Evolutionary conservation across 2,329 filamentous ascomycete species (phyloP), one percentile per base, ranked within the genome.

Genomic region (Xylariaceae sp.): DNA sequence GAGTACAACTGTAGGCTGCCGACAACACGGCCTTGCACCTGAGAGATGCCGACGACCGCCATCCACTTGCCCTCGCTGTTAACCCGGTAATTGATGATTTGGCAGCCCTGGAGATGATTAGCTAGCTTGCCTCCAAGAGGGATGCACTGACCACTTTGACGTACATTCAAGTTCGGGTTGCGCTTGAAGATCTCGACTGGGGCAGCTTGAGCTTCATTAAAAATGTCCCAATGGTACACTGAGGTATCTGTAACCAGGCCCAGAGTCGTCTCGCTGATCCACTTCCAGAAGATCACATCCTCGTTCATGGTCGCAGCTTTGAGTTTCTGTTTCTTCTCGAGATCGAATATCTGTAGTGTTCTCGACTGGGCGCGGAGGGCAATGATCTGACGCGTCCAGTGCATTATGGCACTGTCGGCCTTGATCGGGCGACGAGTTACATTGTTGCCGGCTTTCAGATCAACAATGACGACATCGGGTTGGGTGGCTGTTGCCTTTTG

Each of bases 41-140:
- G 87, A 43, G 89, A 89, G 56, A 98, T 98, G 57, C 92, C 92
- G 42, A 98, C 88, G 40, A 96, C 83, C 19, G 94, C 89, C 82
- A 94, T 94, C 92, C 92, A 98, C 68, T 95, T 95, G 62, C 88
- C 88, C 51, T 98, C 90, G 50, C 83, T 80, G 65, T 90, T 96
- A 54, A 94, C 86, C 53, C 90, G 88, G 70, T 98, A 98, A 71
- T 97, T 98, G 78, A 98, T 98, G 66, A 98, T 98, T 78, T 98
- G 92, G 67, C 88, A 94, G 51, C 84, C 85, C 87, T 94, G 56
- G 9, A 27, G 19, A n/a, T 32, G 12, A 23, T 24, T 38, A 42
- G 50, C 27, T 44, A 57, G 54, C 47, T 23, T 57, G 49, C 28
- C 37, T 28, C 34, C 15, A 16, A 4, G 2, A 14, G 16, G 1